phyloP scores from a whole-genome alignment of 805 yeast species.

The Cyberlindnera bimundalis region DNA sequence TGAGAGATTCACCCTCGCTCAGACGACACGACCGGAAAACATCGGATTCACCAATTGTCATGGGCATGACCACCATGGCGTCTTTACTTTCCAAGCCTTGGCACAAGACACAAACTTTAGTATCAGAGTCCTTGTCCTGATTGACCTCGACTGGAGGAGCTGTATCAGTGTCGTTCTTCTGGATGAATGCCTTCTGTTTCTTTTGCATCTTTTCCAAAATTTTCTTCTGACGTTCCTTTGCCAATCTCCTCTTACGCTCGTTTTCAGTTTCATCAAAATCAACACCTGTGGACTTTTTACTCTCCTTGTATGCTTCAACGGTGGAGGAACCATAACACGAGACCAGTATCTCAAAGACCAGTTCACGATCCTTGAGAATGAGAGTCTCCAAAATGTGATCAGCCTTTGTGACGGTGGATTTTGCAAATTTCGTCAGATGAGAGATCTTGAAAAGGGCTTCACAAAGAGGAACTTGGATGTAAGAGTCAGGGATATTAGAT shows the following conservation, averaged over 20 bases:
- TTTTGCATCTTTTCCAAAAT: slow-evolving; percentile 60
- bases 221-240: slow-evolving; percentile 58
- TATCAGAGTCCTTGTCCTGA: slow-evolving; percentile 21
- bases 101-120: slow-evolving; percentile 53
- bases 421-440: slow-evolving; percentile 46
- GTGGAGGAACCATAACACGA: slow-evolving; percentile 57
- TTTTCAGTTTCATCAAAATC: slow-evolving; percentile 47
- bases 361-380: slow-evolving; percentile 42
- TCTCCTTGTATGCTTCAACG: slow-evolving; percentile 46
- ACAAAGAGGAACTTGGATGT: slow-evolving; percentile 36
- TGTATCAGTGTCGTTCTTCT: slow-evolving; percentile 43
- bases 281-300: slow-evolving; percentile 39
- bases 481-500: slow-evolving; percentile 39
- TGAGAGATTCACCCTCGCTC: background rate
- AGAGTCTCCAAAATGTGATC: slow-evolving; percentile 50
- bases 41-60: slow-evolving; percentile 39
- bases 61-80: slow-evolving; percentile 58
- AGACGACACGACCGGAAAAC: slow-evolving; percentile 23
- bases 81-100: slow-evolving; percentile 46
- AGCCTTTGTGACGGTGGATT: slow-evolving; percentile 49
- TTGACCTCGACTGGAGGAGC: slow-evolving; percentile 28
- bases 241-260: slow-evolving; percentile 54
- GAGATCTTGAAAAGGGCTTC: slow-evolving; percentile 51
- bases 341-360: slow-evolving; percentile 47
- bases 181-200: slow-evolving; percentile 74